Evolutionary conservation across 495 filamentous ascomycete species (phyloP), one percentile per base, ranked within the genome.

Genomic region (Penicillium lagena): DNA sequence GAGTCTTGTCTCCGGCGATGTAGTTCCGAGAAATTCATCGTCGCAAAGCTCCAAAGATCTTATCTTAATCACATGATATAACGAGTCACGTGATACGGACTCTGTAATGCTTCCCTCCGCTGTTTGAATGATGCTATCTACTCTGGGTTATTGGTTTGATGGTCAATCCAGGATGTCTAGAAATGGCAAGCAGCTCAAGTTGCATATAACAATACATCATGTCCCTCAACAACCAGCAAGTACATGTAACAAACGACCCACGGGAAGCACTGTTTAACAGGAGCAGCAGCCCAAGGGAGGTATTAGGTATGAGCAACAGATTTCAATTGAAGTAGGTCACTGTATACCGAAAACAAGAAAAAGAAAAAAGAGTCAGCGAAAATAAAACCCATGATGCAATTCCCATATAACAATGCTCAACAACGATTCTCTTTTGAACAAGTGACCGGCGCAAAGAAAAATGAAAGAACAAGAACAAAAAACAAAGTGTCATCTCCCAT

Each of bases 331-430:
- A 47, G 52, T 52, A 22, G 46, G 41, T 43, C 35, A 47, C 46
- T 61, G 58, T 58, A 60, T 64, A 62, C 51, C 53, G 36, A 22
- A 22, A 55, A 44, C 42, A 37, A 46, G 45, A 39, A 50, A 43
- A 39, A 49, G 49, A 42, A 42, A 52, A 46, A 54, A 47, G 45
- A 33, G 51, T 32, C 35, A 52, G 29, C 55, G n/a, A 53, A 50
- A 54, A 60, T 55, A 62, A 52, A 59, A 54, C 51, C 49, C 50
- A 54, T 40, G 46, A 54, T 22, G 22, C 22, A 22, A 22, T 22
- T 22, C 22, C 17, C 22, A 22, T 22, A 22, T 22, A 22, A 22
- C 22, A 22, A 22, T 22, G 22, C 22, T 22, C 22, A 22, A 6
- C 22, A 22, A 22, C 22, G 22, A 0, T 6, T 22, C 22, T 22